Conservation (phyloP, 352 stramenopile genomes). For the Globisporangium iwayamae region DNA sequence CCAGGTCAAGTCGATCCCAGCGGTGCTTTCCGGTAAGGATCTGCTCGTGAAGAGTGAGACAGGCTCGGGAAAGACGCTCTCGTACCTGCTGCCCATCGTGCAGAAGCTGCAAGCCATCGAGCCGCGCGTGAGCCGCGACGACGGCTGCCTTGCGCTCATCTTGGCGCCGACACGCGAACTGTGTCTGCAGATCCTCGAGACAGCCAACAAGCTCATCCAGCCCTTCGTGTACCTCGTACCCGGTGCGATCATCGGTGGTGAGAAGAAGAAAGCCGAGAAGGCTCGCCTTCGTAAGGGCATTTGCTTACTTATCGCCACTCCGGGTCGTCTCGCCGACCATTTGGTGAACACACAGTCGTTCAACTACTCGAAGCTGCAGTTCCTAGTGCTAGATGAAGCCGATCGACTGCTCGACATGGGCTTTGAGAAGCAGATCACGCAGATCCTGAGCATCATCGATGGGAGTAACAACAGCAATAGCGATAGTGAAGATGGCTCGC, state of each 20-base stretch:
- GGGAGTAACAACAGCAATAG: constrained; percentile 85
- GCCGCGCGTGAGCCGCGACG: constrained; percentile 68
- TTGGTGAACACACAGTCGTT: constrained; percentile 95
- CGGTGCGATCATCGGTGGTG: constrained; percentile 92
- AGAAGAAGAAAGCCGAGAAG: constrained; percentile 90
- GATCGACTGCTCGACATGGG: constrained; percentile 99
- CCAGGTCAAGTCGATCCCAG: constrained; percentile 79
- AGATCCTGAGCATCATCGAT: constrained; percentile 95
- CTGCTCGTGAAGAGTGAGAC: constrained; percentile 96
- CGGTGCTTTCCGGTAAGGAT: constrained; percentile 69
- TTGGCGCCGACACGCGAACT: constrained; percentile 95
- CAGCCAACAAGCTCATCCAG: constrained; percentile 91
- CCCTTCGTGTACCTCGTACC: constrained; percentile 89
- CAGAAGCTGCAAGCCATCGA: constrained; percentile 78
- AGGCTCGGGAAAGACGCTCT: constrained; percentile 95
- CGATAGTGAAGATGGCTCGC: constrained; percentile 34
- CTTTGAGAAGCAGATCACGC: constrained; percentile 98
- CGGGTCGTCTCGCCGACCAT: constrained; percentile 94
- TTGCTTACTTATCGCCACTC: constrained; percentile 97
- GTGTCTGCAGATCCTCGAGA: constrained; percentile 94
- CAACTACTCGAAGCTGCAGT: constrained; percentile 85
- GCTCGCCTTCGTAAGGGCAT: constrained; percentile 87
- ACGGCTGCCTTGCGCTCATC: constrained; percentile 90
- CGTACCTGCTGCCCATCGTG: constrained; percentile 95
- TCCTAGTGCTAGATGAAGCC: constrained; percentile 98